Evolutionary conservation across 1,139 yeast genomes (phyloP).

Genomic region (Eremothecium gossypii): DNA sequence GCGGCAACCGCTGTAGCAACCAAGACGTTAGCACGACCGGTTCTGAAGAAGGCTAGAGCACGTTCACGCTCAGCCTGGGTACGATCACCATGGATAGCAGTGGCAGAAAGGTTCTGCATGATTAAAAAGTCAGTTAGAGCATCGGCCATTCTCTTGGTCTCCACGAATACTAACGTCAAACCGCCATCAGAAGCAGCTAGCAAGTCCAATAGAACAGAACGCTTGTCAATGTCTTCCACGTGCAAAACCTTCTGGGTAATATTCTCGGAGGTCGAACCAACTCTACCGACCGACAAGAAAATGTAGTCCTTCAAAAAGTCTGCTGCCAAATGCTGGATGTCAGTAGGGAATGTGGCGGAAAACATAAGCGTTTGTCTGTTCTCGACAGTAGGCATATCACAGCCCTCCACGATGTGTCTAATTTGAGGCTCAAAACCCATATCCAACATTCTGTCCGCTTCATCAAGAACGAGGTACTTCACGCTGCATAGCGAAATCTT

Average conservation of each 20-base stretch:
- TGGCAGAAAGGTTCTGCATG: constrained; percentile 87
- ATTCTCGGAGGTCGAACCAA: constrained; percentile 95
- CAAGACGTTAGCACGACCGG: constrained; percentile 52
- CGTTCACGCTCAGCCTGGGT: constrained; percentile 96
- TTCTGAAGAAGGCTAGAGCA: constrained; percentile 62
- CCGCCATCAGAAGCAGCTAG: constrained; percentile 65
- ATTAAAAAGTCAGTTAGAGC: constrained; percentile 85
- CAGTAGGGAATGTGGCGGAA: constrained; percentile 98
- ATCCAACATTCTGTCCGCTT: constrained; percentile 99
- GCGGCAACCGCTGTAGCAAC: constrained; percentile 97
- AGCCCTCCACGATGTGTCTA: constrained; percentile 94
- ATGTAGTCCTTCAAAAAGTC: constrained; percentile 94
- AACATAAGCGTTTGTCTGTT: constrained; percentile 96
- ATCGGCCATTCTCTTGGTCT: constrained; percentile 98
- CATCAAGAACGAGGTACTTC: constrained; percentile 90
- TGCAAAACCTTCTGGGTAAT: constrained; percentile 88
- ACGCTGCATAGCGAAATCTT: constrained; percentile 80
- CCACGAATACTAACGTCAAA: constrained; percentile 89
- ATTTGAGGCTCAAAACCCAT: constrained; percentile 99
- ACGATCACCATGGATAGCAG: constrained; percentile 98
- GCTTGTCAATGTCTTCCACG: constrained; percentile 94
- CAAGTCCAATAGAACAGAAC: constrained; percentile 82
- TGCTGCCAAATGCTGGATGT: constrained; percentile 92
- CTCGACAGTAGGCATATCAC: constrained; percentile 90
- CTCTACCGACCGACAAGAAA: constrained; percentile 95